phyloP scores from a whole-genome alignment of 306 rosid genomes.

The Fragaria nilgerrensis region DNA sequence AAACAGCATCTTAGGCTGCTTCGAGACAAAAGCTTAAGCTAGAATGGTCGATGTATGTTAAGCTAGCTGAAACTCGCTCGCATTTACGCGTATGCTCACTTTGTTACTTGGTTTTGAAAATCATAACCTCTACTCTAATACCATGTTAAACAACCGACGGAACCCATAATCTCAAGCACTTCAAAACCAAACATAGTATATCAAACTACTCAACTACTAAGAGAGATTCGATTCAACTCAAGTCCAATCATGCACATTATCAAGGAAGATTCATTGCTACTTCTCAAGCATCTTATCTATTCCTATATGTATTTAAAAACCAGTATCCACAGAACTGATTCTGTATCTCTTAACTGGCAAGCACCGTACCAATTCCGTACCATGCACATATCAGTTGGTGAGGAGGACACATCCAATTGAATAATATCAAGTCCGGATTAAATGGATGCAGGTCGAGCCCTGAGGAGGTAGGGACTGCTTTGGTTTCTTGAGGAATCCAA shows the following conservation, averaged over 20 bases:
- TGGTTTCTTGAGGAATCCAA: constrained; percentile 6
- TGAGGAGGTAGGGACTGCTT: constrained; percentile 16
- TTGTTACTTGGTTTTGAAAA: not conserved
- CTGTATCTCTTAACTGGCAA: constrained; percentile 42
- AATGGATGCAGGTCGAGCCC: constrained; percentile 3
- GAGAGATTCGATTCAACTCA: not conserved
- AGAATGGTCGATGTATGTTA: not conserved
- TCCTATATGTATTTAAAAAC: not conserved
- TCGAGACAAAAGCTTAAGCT: not conserved
- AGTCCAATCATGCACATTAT: not conserved
- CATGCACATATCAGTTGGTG: constrained; percentile 18
- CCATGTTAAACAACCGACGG: not conserved
- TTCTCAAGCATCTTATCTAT: not conserved
- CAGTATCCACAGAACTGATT: not conserved
- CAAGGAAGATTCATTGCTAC: constrained; percentile 17
- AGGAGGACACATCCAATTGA: constrained; percentile 26
- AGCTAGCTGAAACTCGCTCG: not conserved
- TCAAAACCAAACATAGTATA: not conserved
- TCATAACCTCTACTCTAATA: not conserved
- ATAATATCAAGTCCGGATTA: constrained; percentile 12
- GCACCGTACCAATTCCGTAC: constrained; percentile 70
- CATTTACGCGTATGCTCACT: not conserved
- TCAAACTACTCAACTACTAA: not conserved
- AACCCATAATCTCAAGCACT: not conserved
- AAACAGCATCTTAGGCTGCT: not conserved